Evolutionary conservation across 148 eudicot species (phyloP).

Genomic region (Rhododendron simsii): DNA sequence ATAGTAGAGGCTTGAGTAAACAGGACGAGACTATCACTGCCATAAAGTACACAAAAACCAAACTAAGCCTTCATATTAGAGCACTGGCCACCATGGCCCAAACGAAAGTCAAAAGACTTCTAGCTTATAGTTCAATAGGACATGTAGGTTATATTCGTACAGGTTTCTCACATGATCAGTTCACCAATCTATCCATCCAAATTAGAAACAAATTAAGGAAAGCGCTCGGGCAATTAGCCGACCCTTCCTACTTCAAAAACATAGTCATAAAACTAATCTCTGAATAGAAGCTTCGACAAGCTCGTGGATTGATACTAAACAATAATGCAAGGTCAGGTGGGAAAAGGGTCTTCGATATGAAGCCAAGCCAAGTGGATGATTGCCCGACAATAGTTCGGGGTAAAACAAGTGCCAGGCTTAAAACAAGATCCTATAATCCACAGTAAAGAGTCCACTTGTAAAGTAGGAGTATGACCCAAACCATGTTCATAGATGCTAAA

Average conservation of each 20-base stretch:
- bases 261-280: not conserved
- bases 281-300: not conserved
- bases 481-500: not conserved
- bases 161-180: not conserved
- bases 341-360: not conserved
- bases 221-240: not conserved
- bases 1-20: not conserved
- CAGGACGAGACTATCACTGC: not conserved
- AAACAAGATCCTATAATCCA: not conserved
- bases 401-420: not conserved
- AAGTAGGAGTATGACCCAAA: not conserved
- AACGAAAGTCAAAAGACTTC: no score
- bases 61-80: not conserved
- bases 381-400: not conserved
- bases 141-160: no score
- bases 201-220: not conserved
- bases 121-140: no score
- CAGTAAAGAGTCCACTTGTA: not conserved
- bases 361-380: not conserved
- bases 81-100: no score
- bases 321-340: not conserved
- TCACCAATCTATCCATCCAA: not conserved
- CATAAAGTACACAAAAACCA: not conserved
- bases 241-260: not conserved
- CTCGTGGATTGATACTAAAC: not conserved